Evolutionary conservation across 495 filamentous ascomycete genomes (phyloP), one percentile per base, ranked within the genome.

Genomic region (Penicilliopsis zonata): DNA sequence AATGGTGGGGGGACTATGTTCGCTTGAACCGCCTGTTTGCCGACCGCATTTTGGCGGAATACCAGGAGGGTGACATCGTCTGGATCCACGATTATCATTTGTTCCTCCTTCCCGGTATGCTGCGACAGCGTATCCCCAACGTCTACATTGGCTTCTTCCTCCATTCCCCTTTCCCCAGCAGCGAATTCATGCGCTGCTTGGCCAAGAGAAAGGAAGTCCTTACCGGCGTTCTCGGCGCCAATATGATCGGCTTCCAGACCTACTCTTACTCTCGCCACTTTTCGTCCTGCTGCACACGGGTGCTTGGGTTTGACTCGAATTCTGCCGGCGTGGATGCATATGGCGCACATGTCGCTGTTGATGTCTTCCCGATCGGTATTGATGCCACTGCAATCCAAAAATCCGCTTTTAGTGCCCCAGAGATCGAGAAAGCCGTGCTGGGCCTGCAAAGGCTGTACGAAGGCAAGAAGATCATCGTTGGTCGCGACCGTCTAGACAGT

Each of bases 71-170:
- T 8, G 87, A 95, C 44, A 78, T 94, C 32, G 74, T 95, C 30
- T 73, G 86, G 59, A 73, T 95, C 29, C 87, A 95, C 49, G 87
- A 95, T 54, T 94, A 88, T 53, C 81, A 93, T 42, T 70, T 95
- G 2, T 70, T 94, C 34, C 68, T 95, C 8, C 69, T 95, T 6
- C 87, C 87, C 0, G 81, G 76, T 49, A 71, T 94, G 53, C 62
- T 95, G 26, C 72, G 87, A 9, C 84, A 92, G 46, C 70, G 79
- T 9, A 68, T 80, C 15, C 80, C 85, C 1, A 80, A 85, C 44
- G 77, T 86, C 48, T 87, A 87, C 50, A 80, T 93, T 43, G 80
- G 86, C 22, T 90, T 92, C 59, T 95, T 81, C 61, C 64, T 95
- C 12, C 87, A 95, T 50, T 76, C 85, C 12, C 87, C 87, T 1